A percentile compares a stretch with the other conserved stretches of the same genome.
Evolutionary conservation across 352 stramenopile genomes (phyloP).

Genomic region (Elongisporangium prolatum): DNA sequence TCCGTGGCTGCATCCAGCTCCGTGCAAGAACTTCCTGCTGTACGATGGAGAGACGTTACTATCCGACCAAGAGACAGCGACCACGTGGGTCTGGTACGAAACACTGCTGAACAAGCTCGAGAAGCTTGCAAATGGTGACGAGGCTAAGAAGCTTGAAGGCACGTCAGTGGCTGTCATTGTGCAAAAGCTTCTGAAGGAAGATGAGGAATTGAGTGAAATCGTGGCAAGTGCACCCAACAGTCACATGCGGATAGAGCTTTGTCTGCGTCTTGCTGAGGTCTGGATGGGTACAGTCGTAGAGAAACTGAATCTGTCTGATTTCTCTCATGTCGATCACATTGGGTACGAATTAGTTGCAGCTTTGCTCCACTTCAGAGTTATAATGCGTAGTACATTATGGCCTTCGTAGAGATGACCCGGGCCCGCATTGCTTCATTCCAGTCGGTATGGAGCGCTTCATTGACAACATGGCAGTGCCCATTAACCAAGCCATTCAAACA

Average conservation of each 20-base stretch:
- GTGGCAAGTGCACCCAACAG: slow-evolving; percentile 11
- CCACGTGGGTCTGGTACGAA: slow-evolving; percentile 44
- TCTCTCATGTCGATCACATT: slow-evolving; percentile 46
- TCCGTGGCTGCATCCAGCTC: slow-evolving; percentile 45
- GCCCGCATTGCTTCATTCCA: slow-evolving; percentile 37
- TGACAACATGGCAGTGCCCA: slow-evolving; percentile 18
- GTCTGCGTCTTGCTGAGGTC: slow-evolving; percentile 43
- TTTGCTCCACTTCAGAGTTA: neutral
- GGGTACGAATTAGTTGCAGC: slow-evolving; percentile 10
- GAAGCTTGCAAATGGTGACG: neutral
- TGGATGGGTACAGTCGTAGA: slow-evolving; percentile 45
- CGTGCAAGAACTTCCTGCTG: slow-evolving; percentile 45
- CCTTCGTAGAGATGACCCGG: slow-evolving; percentile 33
- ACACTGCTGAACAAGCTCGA: slow-evolving; percentile 41
- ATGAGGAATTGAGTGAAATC: slow-evolving; percentile 12
- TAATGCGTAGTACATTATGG: neutral
- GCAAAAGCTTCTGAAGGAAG: slow-evolving; percentile 15
- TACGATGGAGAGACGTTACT: slow-evolving; percentile 25
- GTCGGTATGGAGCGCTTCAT: slow-evolving; percentile 40
- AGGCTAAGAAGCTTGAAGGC: neutral
- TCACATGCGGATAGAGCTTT: slow-evolving; percentile 22
- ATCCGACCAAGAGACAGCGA: slow-evolving; percentile 17
- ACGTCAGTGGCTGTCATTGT: slow-evolving; percentile 26
- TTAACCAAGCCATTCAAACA: slow-evolving; percentile 20
- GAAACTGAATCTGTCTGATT: slow-evolving; percentile 41